Percentiles rank a stretch among this genome's conserved stretches.
Evolutionary conservation across 108 stramenopile genomes (phyloP).

Genomic region (Schizochytrium sp.): DNA sequence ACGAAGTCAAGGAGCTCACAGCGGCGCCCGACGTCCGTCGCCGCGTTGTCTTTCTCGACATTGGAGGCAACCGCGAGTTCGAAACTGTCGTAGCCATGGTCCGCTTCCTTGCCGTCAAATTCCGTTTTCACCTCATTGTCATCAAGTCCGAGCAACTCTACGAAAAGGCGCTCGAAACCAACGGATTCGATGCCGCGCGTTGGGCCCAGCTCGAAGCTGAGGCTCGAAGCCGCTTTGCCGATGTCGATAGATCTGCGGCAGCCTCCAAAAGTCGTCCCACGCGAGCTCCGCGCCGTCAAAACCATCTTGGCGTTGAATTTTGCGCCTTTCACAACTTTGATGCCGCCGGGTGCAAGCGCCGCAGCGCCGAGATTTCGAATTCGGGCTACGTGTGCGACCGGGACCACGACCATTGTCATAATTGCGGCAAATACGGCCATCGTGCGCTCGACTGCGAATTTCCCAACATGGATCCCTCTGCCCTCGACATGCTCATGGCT

Average conservation of each 20-base stretch:
- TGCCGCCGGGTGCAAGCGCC: background rate
- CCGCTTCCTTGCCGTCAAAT: background rate
- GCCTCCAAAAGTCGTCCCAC: background rate
- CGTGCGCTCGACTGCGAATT: background rate
- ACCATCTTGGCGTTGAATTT: background rate
- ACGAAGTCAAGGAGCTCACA: background rate
- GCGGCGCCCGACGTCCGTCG: background rate
- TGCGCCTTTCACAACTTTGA: background rate
- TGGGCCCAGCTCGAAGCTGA: background rate
- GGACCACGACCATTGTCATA: background rate
- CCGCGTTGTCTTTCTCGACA: background rate
- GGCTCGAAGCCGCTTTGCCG: background rate
- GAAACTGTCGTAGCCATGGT: background rate
- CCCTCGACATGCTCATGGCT: background rate
- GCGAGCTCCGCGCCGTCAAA: background rate
- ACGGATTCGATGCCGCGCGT: background rate
- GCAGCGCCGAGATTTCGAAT: no score
- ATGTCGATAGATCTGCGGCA: background rate
- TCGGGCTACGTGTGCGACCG: background rate
- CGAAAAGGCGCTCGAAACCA: background rate
- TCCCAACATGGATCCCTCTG: background rate
- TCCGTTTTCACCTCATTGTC: background rate
- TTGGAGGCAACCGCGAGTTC: slow-evolving; percentile 3
- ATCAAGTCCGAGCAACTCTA: background rate
- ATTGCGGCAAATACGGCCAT: background rate